Evolutionary conservation across 768 basidiomycete species (phyloP), one percentile per base, ranked within the genome.

Genomic region (Russula olivacea): DNA sequence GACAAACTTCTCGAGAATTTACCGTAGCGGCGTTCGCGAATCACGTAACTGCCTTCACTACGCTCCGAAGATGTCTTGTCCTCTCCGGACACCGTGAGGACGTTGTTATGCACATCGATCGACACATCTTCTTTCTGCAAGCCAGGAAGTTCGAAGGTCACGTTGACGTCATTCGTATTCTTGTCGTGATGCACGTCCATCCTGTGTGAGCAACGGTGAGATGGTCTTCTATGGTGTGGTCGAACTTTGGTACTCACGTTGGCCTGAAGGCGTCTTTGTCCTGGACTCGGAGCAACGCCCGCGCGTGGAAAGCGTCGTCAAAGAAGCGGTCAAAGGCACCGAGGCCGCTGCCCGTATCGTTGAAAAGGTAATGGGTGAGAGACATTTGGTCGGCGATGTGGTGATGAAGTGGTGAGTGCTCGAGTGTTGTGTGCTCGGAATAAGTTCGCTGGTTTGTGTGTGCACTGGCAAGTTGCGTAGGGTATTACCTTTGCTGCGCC

Each of bases 101-200:
- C 72, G 60, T 78, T 76, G 59, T 79, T 76, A 65, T 80, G 76
- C 10, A 82, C 71, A 59, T 84, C 81, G 61, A 86, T 78, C 54
- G 72, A 70, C 60, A 85, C 74, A 59, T 83, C 73, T 53, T 82
- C 79, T 30, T 80, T 78, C 63, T 74, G 74, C 50, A 84, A 43
- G 15, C 83, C 83, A 1, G 85, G 82, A 23, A 86, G 72, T 62
- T 86, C 84, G 66, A 84, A 81, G 14, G 75, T 70, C 36, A 82
- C 84, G 1, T 79, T 81, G 57, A 86, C 78, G 21, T 74, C 69
- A 64, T 82, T 81, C 25, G 71, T 71, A 23, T 80, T 75, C 2
- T 66, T 38, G 58, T 82, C 73, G 65, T 84, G 81, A 64, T 81
- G 79, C 12, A 83, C 69, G 64, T 84, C 81, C 78, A 83, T 79